These are phyloP conservation scores for Corchorus olitorius DNA, from an alignment of 345 rosid species.

Conservation along the genomic window DNA sequence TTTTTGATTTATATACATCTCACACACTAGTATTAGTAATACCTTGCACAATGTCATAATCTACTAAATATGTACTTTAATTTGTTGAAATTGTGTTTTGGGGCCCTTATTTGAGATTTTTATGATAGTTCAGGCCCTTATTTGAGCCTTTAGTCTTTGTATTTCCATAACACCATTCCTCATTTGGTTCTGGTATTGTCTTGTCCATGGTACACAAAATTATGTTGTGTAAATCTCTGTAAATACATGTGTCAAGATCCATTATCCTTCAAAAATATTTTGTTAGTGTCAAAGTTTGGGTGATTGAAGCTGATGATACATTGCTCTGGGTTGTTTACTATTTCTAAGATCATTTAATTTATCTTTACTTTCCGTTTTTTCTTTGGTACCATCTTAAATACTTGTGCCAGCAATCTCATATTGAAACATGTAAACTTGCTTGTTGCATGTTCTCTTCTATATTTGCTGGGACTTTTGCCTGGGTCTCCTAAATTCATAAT, in stretches of 20 bases:
- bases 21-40: no score
- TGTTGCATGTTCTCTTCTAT: no score
- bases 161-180: background rate
- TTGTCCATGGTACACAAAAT: background rate
- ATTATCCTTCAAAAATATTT: background rate
- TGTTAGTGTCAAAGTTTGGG: background rate
- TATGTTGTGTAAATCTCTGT: background rate
- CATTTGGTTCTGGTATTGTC: background rate
- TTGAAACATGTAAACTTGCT: background rate
- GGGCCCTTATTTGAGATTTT: no score
- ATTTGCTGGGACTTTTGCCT: background rate
- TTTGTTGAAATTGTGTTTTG: no score
- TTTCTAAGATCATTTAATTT: background rate
- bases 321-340: background rate
- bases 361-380: background rate
- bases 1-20: no score
- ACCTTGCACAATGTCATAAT: no score
- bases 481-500: no score
- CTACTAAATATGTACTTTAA: no score
- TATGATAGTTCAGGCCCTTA: no score
- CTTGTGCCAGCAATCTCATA: background rate
- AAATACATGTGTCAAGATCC: background rate
- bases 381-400: background rate
- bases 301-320: background rate
- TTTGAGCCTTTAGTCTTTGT: no score